Conservation (phyloP, 257 asterid species). For the Euphrasia confusa region DNA sequence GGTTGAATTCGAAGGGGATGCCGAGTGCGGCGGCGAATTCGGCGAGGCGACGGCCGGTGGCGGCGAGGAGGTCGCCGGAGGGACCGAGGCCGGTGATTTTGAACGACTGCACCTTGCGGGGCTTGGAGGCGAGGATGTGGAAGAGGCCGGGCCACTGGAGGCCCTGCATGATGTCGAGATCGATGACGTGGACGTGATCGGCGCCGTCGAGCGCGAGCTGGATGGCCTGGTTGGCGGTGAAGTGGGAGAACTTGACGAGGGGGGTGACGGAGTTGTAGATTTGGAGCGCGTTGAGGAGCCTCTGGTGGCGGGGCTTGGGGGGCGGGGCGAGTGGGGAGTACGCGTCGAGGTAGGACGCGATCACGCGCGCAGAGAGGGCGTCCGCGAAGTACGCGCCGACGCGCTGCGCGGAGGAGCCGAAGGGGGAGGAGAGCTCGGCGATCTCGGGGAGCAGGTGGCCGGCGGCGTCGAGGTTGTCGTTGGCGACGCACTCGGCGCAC, state of each 20-base stretch:
- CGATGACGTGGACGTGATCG: constrained; percentile 90
- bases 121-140: constrained; percentile 70
- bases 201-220: constrained; percentile 70
- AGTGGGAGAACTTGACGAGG: constrained; percentile 78
- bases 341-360: constrained; percentile 55
- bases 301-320: constrained; percentile 45
- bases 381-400: constrained; percentile 93
- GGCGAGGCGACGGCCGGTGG: constrained; percentile 69
- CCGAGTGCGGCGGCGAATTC: constrained; percentile 68
- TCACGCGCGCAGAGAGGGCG: constrained; percentile 72
- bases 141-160: constrained; percentile 97
- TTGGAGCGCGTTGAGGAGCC: constrained; percentile 68
- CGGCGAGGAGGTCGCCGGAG: constrained; percentile 49
- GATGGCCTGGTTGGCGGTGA: constrained; percentile 92
- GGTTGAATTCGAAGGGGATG: constrained; percentile 68
- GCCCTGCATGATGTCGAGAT: constrained; percentile 94
- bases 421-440: constrained; percentile 83
- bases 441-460: constrained; percentile 64
- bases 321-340: constrained; percentile 52
- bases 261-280: constrained; percentile 76
- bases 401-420: constrained; percentile 87
- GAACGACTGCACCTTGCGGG: constrained; percentile 49
- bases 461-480: constrained; percentile 71
- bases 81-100: constrained; percentile 77
- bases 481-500: constrained; percentile 83